phyloP scores from a whole-genome alignment of 2,329 filamentous ascomycete genomes.

The Penicillium sp. region DNA sequence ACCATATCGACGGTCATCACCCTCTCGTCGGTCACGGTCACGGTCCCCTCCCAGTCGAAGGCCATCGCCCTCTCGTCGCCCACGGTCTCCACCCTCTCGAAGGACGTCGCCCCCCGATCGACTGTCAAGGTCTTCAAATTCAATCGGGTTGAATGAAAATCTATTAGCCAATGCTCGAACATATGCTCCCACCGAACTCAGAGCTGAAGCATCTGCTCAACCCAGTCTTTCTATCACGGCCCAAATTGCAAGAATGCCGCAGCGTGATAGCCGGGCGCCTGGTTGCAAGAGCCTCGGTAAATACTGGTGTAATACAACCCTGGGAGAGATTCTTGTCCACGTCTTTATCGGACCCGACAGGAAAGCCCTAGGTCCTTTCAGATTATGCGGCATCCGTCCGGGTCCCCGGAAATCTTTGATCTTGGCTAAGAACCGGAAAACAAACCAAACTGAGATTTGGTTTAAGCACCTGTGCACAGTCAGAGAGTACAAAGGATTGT shows the following conservation, averaged over 20 bases:
- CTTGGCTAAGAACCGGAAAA: background rate
- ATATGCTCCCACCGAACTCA: background rate
- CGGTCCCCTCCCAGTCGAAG: background rate
- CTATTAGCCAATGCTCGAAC: too few species aligned
- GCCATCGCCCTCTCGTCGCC: background rate
- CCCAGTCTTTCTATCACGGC: background rate
- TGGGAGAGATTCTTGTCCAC: background rate
- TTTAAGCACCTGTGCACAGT: conserved; percentile 3
- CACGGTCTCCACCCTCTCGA: background rate
- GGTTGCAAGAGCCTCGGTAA: background rate
- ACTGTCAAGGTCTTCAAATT: background rate
- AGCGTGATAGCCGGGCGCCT: background rate
- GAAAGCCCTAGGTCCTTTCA: background rate
- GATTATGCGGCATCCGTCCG: background rate
- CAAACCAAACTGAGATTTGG: background rate
- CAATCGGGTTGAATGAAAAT: background rate
- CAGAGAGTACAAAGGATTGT: background rate
- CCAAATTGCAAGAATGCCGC: background rate
- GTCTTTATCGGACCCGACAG: background rate
- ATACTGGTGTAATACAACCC: background rate
- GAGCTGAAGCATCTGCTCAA: background rate
- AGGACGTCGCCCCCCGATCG: background rate
- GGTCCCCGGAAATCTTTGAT: background rate
- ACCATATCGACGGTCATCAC: background rate
- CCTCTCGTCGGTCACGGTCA: background rate